Conservation (phyloP, 140 eudicot genomes). For the Erigeron philadelphicus region DNA sequence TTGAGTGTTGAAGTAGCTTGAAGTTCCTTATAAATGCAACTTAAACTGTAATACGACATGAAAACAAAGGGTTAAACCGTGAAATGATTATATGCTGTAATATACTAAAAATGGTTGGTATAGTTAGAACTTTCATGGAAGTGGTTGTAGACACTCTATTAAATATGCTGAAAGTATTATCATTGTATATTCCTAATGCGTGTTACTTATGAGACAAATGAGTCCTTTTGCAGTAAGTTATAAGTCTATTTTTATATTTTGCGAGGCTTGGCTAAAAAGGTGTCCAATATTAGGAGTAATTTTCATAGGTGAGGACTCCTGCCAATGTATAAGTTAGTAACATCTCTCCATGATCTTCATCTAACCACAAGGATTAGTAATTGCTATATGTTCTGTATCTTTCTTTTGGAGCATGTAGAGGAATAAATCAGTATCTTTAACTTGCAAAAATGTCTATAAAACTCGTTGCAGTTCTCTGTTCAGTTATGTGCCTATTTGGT, state of each 20-base stretch:
- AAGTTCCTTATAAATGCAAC: conserved; percentile 6
- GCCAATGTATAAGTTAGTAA: not conserved
- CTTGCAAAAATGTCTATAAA: not conserved
- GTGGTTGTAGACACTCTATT: not conserved
- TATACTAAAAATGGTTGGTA: no score
- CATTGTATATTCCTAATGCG: no score
- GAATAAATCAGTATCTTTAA: not conserved
- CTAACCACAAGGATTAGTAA: not conserved
- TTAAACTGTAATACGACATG: not conserved
- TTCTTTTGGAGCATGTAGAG: not conserved
- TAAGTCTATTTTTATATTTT: not conserved
- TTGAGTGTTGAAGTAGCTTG: conserved; percentile 5
- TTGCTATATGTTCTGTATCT: not conserved
- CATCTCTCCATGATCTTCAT: not conserved
- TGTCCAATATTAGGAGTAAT: not conserved
- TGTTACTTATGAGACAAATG: no score
- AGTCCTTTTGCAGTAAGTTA: no score
- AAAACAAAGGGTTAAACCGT: conserved; percentile 12
- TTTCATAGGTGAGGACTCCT: not conserved
- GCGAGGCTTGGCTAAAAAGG: not conserved
- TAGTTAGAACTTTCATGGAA: not conserved
- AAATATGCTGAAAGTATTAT: no score
- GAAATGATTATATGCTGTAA: not conserved
- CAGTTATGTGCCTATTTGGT: not conserved
- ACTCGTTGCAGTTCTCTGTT: not conserved